Conservation (phyloP, 2,329 filamentous ascomycete genomes). For the Peltaster fructicola region DNA sequence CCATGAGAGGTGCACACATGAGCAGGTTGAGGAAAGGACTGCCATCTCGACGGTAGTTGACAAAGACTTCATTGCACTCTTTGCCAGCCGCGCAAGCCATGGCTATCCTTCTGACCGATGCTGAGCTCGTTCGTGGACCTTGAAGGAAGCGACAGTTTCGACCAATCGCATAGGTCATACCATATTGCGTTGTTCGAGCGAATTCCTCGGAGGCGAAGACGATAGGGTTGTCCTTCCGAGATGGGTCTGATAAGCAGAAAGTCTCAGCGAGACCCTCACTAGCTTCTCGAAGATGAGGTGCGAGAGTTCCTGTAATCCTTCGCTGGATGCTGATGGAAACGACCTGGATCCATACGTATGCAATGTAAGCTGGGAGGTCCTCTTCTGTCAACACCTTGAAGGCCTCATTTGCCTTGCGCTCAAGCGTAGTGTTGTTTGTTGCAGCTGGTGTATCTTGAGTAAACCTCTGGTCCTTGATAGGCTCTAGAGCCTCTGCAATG, state of each 20-base stretch:
- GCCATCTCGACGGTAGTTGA: conserved; percentile 60
- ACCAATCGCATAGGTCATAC: conserved; percentile 53
- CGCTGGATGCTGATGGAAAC: conserved; percentile 53
- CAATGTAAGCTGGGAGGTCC: conserved; percentile 55
- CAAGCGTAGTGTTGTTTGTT: conserved; percentile 40
- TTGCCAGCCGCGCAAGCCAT: conserved; percentile 44
- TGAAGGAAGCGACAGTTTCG: conserved; percentile 66
- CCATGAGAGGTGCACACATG: conserved; percentile 54
- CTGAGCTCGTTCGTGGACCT: conserved; percentile 50
- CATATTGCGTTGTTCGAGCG: conserved; percentile 56
- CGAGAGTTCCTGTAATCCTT: conserved; percentile 49
- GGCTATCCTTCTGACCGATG: conserved; percentile 43
- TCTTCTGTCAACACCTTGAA: conserved; percentile 48
- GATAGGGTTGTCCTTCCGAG: conserved; percentile 55
- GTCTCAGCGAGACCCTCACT: conserved; percentile 61
- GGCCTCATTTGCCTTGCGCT: conserved; percentile 45
- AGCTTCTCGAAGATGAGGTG: conserved; percentile 45
- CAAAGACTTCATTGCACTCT: conserved; percentile 55
- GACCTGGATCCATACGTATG: conserved; percentile 48
- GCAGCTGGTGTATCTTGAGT: conserved; percentile 31
- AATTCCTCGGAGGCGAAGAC: conserved; percentile 66
- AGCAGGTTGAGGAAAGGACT: conserved; percentile 62
- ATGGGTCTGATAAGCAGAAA: conserved; percentile 61
- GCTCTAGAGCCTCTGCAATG: conserved; percentile 42
- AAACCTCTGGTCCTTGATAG: conserved; percentile 38